Percentiles rank a stretch among this genome's conserved stretches.
Evolutionary conservation across 164 flowering plant species (phyloP).

Genomic region (Vitis cinerea): DNA sequence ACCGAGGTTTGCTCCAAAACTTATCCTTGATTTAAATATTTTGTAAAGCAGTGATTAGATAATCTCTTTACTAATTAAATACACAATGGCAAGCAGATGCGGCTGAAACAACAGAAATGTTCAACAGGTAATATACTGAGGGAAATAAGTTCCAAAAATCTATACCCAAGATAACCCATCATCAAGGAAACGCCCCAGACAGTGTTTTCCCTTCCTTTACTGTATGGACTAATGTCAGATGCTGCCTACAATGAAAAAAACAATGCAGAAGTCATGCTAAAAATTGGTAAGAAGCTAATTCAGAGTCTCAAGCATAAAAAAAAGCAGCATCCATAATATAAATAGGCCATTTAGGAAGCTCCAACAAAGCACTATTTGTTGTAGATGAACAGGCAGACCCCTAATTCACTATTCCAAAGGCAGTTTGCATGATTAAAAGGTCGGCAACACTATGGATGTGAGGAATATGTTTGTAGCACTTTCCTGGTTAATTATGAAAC

Average conservation of each 20-base stretch:
- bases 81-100: not conserved
- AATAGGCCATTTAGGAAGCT: not conserved
- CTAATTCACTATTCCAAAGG: too few species aligned
- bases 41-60: too few species aligned
- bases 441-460: too few species aligned
- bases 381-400: not conserved
- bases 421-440: too few species aligned
- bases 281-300: not conserved
- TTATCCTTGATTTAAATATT: too few species aligned
- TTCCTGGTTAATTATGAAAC: not conserved
- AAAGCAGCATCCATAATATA: not conserved
- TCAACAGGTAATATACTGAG: not conserved
- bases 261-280: not conserved
- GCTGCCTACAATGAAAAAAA: slow-evolving; percentile 49
- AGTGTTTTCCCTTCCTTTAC: slow-evolving; percentile 82
- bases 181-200: slow-evolving; percentile 93
- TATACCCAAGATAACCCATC: slow-evolving; percentile 95
- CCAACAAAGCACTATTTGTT: not conserved
- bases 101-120: not conserved
- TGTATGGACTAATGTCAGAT: slow-evolving; percentile 70
- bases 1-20: too few species aligned
- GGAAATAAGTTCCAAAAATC: slow-evolving; percentile 9
- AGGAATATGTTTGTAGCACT: too few species aligned
- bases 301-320: not conserved
- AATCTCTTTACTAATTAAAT: not conserved